Percentiles rank a stretch among this genome's conserved stretches.
Conservation (phyloP, 805 yeast genomes). For the Wickerhamiella azymoides region DNA sequence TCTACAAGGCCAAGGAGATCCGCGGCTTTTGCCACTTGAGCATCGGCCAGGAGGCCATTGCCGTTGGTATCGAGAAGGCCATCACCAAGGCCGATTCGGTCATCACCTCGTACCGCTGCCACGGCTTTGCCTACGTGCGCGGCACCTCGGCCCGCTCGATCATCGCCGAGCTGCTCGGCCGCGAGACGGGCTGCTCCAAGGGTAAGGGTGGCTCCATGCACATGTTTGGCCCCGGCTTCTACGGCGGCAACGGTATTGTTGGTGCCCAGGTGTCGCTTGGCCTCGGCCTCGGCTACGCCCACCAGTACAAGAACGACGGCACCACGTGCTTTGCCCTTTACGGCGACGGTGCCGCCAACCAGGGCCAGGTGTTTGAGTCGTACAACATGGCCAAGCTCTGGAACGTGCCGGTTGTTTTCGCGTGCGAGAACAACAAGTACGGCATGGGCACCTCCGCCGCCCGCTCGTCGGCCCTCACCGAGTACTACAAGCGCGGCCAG, state of each 20-base stretch:
- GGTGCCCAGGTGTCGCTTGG: slow-evolving; percentile 99
- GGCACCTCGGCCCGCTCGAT: slow-evolving; percentile 86
- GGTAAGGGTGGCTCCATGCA: slow-evolving; percentile 99
- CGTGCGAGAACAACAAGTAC: slow-evolving; percentile 97
- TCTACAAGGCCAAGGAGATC: slow-evolving; percentile 95
- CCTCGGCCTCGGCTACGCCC: slow-evolving; percentile 97
- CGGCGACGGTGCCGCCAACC: slow-evolving; percentile 99
- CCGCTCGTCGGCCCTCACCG: slow-evolving; percentile 92
- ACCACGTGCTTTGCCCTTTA: slow-evolving; percentile 72
- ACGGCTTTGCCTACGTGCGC: slow-evolving; percentile 94
- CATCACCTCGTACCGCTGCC: slow-evolving; percentile 97
- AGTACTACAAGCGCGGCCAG: slow-evolving; percentile 98
- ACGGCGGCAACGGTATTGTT: slow-evolving; percentile 99
- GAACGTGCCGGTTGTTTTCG: slow-evolving; percentile 88
- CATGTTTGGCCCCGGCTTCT: slow-evolving; percentile 89
- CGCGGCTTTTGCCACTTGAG: slow-evolving; percentile 98
- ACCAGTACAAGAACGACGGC: slow-evolving; percentile 74
- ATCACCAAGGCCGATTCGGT: slow-evolving; percentile 72
- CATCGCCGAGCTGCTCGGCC: slow-evolving; percentile 92
- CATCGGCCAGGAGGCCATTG: slow-evolving; percentile 97
- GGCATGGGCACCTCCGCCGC: slow-evolving; percentile 99
- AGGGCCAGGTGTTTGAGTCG: slow-evolving; percentile 96
- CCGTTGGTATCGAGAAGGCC: slow-evolving; percentile 96
- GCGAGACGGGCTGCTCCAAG: slow-evolving; percentile 83
- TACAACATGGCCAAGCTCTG: slow-evolving; percentile 98